These are phyloP conservation scores for Fragaria nilgerrensis DNA, from an alignment of 306 rosid species.

Conservation along the genomic window DNA sequence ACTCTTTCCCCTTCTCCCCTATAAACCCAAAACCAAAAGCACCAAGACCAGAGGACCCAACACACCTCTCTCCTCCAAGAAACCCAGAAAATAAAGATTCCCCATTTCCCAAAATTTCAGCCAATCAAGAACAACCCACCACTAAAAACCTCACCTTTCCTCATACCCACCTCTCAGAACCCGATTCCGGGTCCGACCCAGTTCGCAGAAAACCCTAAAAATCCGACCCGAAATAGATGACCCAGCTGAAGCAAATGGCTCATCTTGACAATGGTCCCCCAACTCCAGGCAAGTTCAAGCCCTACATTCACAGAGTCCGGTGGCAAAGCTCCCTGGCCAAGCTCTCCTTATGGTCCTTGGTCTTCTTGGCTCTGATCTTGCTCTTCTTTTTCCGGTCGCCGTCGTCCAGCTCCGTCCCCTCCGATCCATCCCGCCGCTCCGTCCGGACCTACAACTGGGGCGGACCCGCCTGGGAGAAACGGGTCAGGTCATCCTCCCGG, in stretches of 20 bases:
- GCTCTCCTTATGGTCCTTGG: conserved; percentile 74
- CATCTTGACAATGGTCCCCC: conserved; percentile 75
- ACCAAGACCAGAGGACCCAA: too few species aligned
- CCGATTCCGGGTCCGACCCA: neutral
- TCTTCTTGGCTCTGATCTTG: conserved; percentile 72
- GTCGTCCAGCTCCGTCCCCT: conserved; percentile 37
- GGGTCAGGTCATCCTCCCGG: conserved; percentile 65
- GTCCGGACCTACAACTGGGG: conserved; percentile 76
- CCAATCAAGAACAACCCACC: neutral
- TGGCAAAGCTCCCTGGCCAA: conserved; percentile 78
- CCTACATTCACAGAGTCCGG: conserved; percentile 64
- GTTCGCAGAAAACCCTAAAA: conserved; percentile 32
- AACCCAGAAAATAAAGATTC: conserved; percentile 41
- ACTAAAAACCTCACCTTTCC: conserved; percentile 21
- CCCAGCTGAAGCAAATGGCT: conserved; percentile 71
- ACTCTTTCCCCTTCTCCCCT: conserved; percentile 22
- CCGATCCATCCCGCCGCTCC: conserved; percentile 80
- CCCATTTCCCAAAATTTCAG: conserved; percentile 12
- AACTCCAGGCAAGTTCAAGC: conserved; percentile 91
- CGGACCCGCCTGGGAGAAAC: conserved; percentile 87
- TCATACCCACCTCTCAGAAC: neutral
- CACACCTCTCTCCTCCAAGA: conserved; percentile 37
- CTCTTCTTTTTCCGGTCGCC: conserved; percentile 80
- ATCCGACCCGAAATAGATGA: conserved; percentile 25
- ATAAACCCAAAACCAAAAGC: conserved; percentile 43